A percentile compares a stretch with the other conserved stretches of the same genome.
Evolutionary conservation across 2,329 filamentous ascomycete genomes (phyloP).

Genomic region (Aspergillus pseudotamarii): DNA sequence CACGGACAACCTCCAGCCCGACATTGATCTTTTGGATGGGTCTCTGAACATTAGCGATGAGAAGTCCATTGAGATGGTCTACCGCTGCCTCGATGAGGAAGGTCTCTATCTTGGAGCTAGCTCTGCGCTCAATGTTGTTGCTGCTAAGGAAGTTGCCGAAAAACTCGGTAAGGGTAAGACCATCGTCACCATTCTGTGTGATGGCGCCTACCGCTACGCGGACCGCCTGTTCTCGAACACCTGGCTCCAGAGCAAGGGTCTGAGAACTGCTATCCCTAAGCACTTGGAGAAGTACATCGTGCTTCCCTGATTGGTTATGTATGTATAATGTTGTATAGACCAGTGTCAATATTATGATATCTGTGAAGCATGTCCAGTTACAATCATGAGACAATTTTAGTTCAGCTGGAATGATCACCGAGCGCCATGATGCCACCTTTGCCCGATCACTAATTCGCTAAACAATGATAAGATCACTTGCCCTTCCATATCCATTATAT

Average conservation of each 20-base stretch:
- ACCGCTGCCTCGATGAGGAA: slow-evolving; percentile 92
- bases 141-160: slow-evolving; percentile 90
- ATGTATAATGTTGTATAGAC: slow-evolving; percentile 14
- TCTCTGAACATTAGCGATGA: slow-evolving; percentile 84
- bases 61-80: slow-evolving; percentile 97
- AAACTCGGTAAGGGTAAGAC: slow-evolving; percentile 86
- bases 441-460: slow-evolving; percentile 9
- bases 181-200: slow-evolving; percentile 90
- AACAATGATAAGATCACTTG: slow-evolving; percentile 51
- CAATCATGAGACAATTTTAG: not conserved
- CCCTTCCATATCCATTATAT: slow-evolving; percentile 63
- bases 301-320: slow-evolving; percentile 60
- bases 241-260: slow-evolving; percentile 85
- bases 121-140: slow-evolving; percentile 91
- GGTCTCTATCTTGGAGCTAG: slow-evolving; percentile 93
- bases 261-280: slow-evolving; percentile 79
- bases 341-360: not conserved
- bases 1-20: slow-evolving; percentile 89
- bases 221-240: slow-evolving; percentile 89
- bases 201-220: slow-evolving; percentile 96
- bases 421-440: not conserved
- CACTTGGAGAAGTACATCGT: slow-evolving; percentile 93
- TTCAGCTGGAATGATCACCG: not conserved
- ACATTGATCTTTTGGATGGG: slow-evolving; percentile 81
- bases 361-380: not conserved